Evolutionary conservation across 768 basidiomycete genomes (phyloP).

Genomic region (Royoungia palumana): DNA sequence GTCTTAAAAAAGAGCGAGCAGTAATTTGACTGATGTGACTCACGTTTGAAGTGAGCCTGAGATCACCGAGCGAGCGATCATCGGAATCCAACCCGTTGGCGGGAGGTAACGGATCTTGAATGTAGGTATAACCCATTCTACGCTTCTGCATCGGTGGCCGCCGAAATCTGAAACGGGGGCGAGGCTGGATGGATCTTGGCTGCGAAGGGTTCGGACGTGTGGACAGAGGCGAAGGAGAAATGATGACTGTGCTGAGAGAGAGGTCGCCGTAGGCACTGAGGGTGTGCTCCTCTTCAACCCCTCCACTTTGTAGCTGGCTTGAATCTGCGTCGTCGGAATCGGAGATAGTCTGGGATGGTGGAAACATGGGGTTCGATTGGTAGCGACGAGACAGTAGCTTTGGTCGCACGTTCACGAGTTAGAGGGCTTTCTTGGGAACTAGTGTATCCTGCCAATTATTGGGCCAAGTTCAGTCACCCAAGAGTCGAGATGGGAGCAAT

Average conservation of each 20-base stretch:
- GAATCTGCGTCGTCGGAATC: not conserved
- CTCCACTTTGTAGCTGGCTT: not conserved
- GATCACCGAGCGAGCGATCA: constrained; percentile 10
- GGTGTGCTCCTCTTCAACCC: constrained; percentile 36
- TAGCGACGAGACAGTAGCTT: not conserved
- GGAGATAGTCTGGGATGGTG: not conserved
- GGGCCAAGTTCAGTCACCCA: no score
- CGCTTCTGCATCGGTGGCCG: constrained; percentile 28
- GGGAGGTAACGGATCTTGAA: constrained; percentile 6
- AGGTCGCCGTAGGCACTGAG: constrained; percentile 46
- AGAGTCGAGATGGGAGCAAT: not conserved
- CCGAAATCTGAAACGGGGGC: constrained; percentile 26
- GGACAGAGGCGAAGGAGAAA: constrained; percentile 24
- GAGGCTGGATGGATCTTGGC: constrained; percentile 6
- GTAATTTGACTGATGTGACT: not conserved
- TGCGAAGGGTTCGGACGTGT: not conserved
- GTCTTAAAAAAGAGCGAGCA: not conserved
- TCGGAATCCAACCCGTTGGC: not conserved
- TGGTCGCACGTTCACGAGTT: not conserved
- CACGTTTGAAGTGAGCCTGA: constrained; percentile 10
- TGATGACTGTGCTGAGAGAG: constrained; percentile 37
- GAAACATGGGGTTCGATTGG: not conserved
- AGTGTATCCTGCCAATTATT: constrained; percentile 6
- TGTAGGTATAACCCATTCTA: constrained; percentile 7
- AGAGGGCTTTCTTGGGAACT: not conserved